A percentile compares a stretch with the other conserved stretches of the same genome.
Evolutionary conservation across 2,329 filamentous ascomycete genomes (phyloP).

Genomic region (Volutella citrinella): DNA sequence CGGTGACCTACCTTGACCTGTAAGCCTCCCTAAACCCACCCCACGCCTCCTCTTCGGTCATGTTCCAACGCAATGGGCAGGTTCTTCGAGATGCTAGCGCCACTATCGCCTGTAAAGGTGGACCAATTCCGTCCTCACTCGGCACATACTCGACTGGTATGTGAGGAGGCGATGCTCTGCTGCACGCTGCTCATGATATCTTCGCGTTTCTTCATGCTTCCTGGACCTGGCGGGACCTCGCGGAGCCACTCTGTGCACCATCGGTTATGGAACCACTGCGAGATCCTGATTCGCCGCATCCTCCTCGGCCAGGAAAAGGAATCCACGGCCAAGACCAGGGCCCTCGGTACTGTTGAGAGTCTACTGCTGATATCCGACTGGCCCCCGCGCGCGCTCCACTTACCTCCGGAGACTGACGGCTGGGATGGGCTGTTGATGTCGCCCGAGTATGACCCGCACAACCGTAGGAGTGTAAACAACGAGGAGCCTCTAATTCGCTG

Average conservation of each 20-base stretch:
- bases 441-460: conserved; percentile 16
- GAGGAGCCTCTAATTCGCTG: conserved; percentile 21
- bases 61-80: too few species aligned
- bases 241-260: conserved; percentile 17
- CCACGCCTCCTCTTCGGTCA: neutral
- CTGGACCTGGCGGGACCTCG: conserved; percentile 16
- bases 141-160: conserved; percentile 10
- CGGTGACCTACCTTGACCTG: conserved; percentile 23
- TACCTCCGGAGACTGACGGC: conserved; percentile 21
- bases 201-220: conserved; percentile 20
- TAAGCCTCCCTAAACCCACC: neutral
- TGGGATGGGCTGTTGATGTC: conserved; percentile 19
- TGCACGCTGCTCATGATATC: conserved; percentile 20
- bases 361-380: conserved; percentile 22
- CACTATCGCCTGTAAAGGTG: conserved; percentile 3
- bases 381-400: conserved; percentile 19
- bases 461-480: conserved; percentile 15
- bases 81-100: conserved; percentile 10
- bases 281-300: conserved; percentile 17
- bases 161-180: conserved; percentile 19
- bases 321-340: conserved; percentile 18
- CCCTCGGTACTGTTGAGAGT: conserved; percentile 16
- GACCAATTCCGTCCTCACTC: conserved; percentile 11
- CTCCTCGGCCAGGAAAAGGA: conserved; percentile 18
- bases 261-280: conserved; percentile 19